A percentile compares a stretch with the other conserved stretches of the same genome.
phyloP scores from a whole-genome alignment of 129 eudicot species.

The Solidago caesia region DNA sequence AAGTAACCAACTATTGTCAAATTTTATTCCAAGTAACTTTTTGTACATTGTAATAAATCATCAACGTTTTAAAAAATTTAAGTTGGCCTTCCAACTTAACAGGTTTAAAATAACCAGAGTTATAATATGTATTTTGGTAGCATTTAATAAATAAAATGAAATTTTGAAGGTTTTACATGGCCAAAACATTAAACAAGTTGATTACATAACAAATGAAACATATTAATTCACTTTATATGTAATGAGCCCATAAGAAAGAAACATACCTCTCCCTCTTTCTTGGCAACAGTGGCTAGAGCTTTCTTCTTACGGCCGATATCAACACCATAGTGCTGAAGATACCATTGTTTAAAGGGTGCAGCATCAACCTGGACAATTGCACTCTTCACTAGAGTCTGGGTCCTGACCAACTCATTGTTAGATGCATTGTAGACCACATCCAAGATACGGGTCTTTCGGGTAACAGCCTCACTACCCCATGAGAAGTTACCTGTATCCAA shows the following conservation, averaged over 20 bases:
- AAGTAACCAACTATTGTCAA: background rate
- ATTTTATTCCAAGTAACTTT: too few relatives aligned
- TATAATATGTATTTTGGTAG: too few relatives aligned
- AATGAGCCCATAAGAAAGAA: background rate
- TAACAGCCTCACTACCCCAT: conserved; percentile 85
- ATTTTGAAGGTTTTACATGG: too few relatives aligned
- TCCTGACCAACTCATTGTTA: conserved; percentile 81
- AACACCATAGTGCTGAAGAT: conserved; percentile 73
- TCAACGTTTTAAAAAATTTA: too few relatives aligned
- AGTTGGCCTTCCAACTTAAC: too few relatives aligned
- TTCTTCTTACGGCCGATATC: conserved; percentile 87
- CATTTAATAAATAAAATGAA: too few relatives aligned
- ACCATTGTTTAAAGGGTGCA: conserved; percentile 71
- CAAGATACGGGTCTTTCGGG: conserved; percentile 66
- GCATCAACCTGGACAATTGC: conserved; percentile 88
- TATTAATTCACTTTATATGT: too few relatives aligned
- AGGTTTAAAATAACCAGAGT: too few relatives aligned
- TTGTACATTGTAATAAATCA: too few relatives aligned
- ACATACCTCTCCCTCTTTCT: conserved; percentile 74
- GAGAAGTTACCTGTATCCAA: conserved; percentile 82
- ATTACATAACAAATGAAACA: background rate
- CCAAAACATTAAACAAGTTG: background rate
- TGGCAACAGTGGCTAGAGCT: conserved; percentile 36
- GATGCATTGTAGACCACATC: conserved; percentile 87
- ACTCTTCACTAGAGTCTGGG: conserved; percentile 73